Percentiles rank a stretch among this genome's conserved stretches.
Evolutionary conservation across 345 rosid genomes (phyloP).

Genomic region (Cardamine occulta): DNA sequence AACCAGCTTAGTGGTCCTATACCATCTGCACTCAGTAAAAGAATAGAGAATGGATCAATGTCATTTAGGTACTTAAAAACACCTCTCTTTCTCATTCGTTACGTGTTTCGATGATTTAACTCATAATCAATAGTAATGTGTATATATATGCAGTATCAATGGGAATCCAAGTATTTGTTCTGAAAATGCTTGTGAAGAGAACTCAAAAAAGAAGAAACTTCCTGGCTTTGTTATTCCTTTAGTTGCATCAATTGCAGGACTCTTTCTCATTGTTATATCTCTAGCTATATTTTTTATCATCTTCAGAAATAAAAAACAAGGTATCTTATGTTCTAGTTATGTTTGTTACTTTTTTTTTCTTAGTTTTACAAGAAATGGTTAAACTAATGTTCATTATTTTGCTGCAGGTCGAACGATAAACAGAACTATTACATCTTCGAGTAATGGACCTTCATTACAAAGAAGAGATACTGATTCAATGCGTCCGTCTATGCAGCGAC

Average conservation of each 20-base stretch:
- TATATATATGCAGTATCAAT: conserved; percentile 7
- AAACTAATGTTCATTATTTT: not conserved
- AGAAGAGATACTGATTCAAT: conserved; percentile 37
- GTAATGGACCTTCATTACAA: conserved; percentile 40
- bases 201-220: conserved; percentile 35
- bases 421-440: conserved; percentile 21
- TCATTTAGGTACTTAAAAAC: conserved; percentile 35
- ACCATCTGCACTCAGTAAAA: conserved; percentile 43
- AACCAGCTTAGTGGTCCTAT: conserved; percentile 53
- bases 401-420: not conserved
- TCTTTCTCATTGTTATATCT: conserved; percentile 33
- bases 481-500: conserved; percentile 35
- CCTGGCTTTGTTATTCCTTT: conserved; percentile 40
- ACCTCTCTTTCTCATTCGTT: conserved; percentile 5
- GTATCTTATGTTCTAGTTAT: not conserved
- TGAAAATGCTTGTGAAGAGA: conserved; percentile 24
- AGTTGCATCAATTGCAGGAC: conserved; percentile 44
- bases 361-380: not conserved
- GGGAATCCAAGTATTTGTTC: conserved; percentile 50
- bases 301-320: conserved; percentile 32
- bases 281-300: conserved; percentile 24
- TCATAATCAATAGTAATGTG: not conserved
- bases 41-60: conserved; percentile 4
- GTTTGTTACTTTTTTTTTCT: not conserved
- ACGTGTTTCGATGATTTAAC: not conserved